Conservation (phyloP, 2,329 filamentous ascomycete species). For the Ilyonectria destructans region DNA sequence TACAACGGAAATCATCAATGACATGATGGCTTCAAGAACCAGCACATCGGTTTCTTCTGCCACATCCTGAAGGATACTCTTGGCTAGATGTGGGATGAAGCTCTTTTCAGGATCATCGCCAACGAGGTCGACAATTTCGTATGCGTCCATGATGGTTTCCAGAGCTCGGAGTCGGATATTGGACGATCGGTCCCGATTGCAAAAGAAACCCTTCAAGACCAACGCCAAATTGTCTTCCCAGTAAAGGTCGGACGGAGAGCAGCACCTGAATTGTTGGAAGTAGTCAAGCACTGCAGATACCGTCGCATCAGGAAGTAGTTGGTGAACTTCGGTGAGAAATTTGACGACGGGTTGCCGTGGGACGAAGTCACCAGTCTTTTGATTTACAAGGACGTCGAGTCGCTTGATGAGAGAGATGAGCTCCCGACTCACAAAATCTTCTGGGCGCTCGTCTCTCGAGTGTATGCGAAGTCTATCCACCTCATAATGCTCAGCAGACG, state of each 20-base stretch:
- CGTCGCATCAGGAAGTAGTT: slow-evolving; percentile 75
- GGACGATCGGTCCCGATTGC: slow-evolving; percentile 73
- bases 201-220: slow-evolving; percentile 76
- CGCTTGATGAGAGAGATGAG: slow-evolving; percentile 63
- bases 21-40: slow-evolving; percentile 76
- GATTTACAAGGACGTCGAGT: slow-evolving; percentile 64
- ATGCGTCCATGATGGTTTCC: slow-evolving; percentile 72
- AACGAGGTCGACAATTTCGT: slow-evolving; percentile 72
- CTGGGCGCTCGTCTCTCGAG: slow-evolving; percentile 51
- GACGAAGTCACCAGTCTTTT: slow-evolving; percentile 68
- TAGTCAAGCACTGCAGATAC: slow-evolving; percentile 77
- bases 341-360: slow-evolving; percentile 78
- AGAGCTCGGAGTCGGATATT: slow-evolving; percentile 76
- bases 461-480: slow-evolving; percentile 43
- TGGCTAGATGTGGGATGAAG: slow-evolving; percentile 72
- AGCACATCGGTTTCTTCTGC: slow-evolving; percentile 75
- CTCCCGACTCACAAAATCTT: slow-evolving; percentile 61
- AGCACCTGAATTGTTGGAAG: slow-evolving; percentile 78
- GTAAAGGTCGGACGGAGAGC: slow-evolving; percentile 78
- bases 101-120: slow-evolving; percentile 73
- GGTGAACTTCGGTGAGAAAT: slow-evolving; percentile 76
- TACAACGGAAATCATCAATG: slow-evolving; percentile 77
- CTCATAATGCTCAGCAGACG: slow-evolving; percentile 47
- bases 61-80: slow-evolving; percentile 74
- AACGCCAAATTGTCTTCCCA: slow-evolving; percentile 78